Evolutionary conservation across 495 filamentous ascomycete genomes (phyloP), one percentile per base, ranked within the genome.

Genomic region (Amphirosellinia nigrospora): DNA sequence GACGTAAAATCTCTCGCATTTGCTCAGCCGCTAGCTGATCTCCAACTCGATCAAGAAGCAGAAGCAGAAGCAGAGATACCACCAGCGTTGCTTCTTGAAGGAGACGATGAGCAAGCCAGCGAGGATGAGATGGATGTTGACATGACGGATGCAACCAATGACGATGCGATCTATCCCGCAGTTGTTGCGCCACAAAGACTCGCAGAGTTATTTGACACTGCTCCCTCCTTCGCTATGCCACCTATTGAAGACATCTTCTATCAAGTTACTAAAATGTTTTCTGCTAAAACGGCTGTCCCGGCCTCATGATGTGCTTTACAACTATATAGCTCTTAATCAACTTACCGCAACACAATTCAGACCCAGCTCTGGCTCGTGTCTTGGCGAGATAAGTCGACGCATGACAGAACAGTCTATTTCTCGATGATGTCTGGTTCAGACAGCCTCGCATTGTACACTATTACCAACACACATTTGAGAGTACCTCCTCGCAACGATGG

Each of bases 181-280:
- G 84, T 91, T 28, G 85, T 92, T 28, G 81, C 89, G 36, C 83
- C 84, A 48, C 89, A 93, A 73, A 88, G 87, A 69, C 80, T 97
- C 59, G 86, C 91, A 15, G 84, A 87, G 69, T 85, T 96, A 10
- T 96, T 97, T 77, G 89, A 93, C 66, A 85, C 86, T 39, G 89
- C 87, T 1, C 90, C 92, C 30, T 86, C 92, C 8, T 93, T 90
- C 79, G 90, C 91, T 11, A 84, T 96, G 80, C 92, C 93, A 34
- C 88, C 92, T 46, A 88, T 96, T 50, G 86, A 88, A 63, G 89
- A 93, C 63, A 82, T 96, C 74, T 96, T 97, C 77, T 87, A 90
- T 71, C 88, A 89, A 66, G 91, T 97, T 21, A 89, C 89, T 1
- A 84, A 81, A 13, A 72, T 92, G 63, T 89, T 87, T 73, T 82